Evolutionary conservation across 2,329 filamentous ascomycete genomes (phyloP).

Genomic region (Botrytis elliptica): DNA sequence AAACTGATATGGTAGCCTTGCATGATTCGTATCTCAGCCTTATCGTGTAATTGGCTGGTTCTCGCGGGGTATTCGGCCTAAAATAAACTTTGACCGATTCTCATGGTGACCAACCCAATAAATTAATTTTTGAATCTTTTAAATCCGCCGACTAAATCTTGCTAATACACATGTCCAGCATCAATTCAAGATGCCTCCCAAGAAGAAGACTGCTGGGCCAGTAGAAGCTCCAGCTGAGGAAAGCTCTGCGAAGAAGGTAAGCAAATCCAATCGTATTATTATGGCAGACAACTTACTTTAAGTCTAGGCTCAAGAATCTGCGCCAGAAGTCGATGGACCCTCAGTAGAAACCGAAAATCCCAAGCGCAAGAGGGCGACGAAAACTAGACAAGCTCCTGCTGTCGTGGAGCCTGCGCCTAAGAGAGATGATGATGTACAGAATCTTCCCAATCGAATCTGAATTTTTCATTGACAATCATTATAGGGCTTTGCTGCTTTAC

Average conservation of each 20-base stretch:
- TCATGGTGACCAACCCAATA: constrained; percentile 4
- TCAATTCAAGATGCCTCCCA: constrained; percentile 22
- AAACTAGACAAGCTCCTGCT: constrained; percentile 24
- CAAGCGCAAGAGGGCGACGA: constrained; percentile 30
- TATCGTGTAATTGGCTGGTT: constrained; percentile 9
- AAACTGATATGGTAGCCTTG: not conserved
- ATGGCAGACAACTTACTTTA: not conserved
- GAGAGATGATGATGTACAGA: constrained; percentile 34
- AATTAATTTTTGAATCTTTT: constrained; percentile 18
- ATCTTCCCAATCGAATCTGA: no score
- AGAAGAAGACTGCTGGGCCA: constrained; percentile 20
- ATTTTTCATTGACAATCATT: not conserved
- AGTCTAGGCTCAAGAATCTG: constrained; percentile 11
- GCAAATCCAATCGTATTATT: not conserved
- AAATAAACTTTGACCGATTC: constrained; percentile 16
- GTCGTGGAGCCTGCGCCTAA: constrained; percentile 24
- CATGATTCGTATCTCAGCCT: constrained; percentile 4
- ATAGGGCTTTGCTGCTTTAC: constrained; percentile 58
- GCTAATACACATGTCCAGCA: not conserved
- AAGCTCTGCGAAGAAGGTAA: constrained; percentile 8
- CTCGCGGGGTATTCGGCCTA: constrained; percentile 14
- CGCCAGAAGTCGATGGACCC: constrained; percentile 7
- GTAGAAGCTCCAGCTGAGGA: constrained; percentile 11
- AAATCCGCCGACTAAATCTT: constrained; percentile 2
- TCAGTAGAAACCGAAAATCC: constrained; percentile 29